A percentile compares a stretch with the other conserved stretches of the same genome.
Conservation (phyloP, 768 basidiomycete species). For the Pleurotus citrinopileatus region DNA sequence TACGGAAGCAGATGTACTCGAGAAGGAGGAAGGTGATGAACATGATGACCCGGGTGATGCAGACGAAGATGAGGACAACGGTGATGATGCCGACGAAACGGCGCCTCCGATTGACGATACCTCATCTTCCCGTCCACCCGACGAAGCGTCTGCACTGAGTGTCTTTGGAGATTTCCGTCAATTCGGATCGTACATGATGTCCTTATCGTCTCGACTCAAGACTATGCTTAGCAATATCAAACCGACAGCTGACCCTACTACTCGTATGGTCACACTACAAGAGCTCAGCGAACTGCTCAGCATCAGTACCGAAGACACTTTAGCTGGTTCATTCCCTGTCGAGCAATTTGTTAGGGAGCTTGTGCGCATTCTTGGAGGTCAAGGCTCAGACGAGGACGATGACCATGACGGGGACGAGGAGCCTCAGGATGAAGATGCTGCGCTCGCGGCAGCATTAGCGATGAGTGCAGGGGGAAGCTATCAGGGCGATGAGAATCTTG, state of each 20-base stretch:
- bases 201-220: conserved; percentile 84
- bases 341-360: conserved; percentile 91
- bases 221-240: conserved; percentile 89
- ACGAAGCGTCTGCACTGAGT: conserved; percentile 71
- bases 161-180: conserved; percentile 87
- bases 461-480: conserved; percentile 69
- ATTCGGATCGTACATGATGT: conserved; percentile 90
- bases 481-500: conserved; percentile 83
- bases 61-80: conserved; percentile 47
- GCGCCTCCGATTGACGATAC: conserved; percentile 35
- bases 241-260: conserved; percentile 77
- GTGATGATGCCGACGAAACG: conserved; percentile 29
- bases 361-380: conserved; percentile 85
- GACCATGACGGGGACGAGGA: conserved; percentile 69
- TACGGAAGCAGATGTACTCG: conserved; percentile 44
- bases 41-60: no score
- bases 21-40: conserved; percentile 46
- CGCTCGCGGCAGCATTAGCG: conserved; percentile 83
- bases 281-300: conserved; percentile 93
- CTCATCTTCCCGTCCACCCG: conserved; percentile 38
- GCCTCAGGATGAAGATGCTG: conserved; percentile 80
- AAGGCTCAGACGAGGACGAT: conserved; percentile 70
- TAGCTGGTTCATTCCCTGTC: conserved; percentile 94
- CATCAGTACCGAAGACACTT: conserved; percentile 95
- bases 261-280: conserved; percentile 85